Conservation (phyloP, 2,329 filamentous ascomycete species). For the Fonsecaea monophora region DNA sequence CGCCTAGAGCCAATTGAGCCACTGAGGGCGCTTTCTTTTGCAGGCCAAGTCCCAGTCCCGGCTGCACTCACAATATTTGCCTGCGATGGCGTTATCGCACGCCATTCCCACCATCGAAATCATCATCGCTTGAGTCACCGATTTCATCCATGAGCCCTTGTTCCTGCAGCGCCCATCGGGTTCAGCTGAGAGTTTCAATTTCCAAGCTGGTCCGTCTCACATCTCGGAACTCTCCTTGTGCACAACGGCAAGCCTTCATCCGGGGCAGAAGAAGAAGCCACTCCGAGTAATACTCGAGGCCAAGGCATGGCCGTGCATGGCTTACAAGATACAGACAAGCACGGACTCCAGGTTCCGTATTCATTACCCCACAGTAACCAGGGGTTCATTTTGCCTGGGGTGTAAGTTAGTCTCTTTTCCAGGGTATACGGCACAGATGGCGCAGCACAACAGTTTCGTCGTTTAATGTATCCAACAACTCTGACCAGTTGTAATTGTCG, state of each 20-base stretch:
- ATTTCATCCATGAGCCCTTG: neutral
- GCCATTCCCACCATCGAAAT: constrained; percentile 20
- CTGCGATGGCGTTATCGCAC: constrained; percentile 22
- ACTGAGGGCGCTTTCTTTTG: neutral
- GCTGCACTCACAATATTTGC: neutral
- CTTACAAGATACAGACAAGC: too few relatives aligned
- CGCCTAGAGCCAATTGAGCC: neutral
- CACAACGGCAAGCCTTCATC: neutral
- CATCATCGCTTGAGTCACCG: constrained; percentile 1
- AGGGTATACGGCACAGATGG: neutral
- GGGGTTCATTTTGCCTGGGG: neutral
- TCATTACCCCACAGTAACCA: constrained; percentile 18
- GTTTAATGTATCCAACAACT: neutral
- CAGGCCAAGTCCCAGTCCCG: neutral
- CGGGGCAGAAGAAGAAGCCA: neutral
- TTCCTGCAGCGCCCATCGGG: constrained; percentile 16
- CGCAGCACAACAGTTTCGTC: neutral
- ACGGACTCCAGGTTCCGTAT: neutral
- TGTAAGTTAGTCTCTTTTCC: neutral
- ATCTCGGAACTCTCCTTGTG: too few relatives aligned
- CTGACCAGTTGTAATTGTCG: neutral
- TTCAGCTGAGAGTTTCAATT: neutral
- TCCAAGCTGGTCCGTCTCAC: neutral
- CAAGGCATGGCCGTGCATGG: neutral
- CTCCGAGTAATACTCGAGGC: neutral